phyloP scores from a whole-genome alignment of 306 rosid genomes.

The Lupinus albus region DNA sequence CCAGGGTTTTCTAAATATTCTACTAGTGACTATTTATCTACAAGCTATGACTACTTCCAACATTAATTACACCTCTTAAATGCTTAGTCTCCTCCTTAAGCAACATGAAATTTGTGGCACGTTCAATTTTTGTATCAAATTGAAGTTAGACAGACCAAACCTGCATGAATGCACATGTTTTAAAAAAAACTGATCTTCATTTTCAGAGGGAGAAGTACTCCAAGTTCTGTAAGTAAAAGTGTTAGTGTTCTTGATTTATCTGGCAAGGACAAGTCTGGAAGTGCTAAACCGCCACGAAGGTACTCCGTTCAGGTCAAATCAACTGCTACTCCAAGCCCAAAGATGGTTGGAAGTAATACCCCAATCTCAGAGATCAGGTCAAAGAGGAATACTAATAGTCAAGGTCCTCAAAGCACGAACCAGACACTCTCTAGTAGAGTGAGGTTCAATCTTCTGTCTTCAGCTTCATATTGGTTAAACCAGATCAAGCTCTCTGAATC shows the following conservation, averaged over 20 bases:
- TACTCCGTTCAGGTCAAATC: constrained; percentile 69
- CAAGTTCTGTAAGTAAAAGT: constrained; percentile 73
- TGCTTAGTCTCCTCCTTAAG: neutral
- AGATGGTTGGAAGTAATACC: constrained; percentile 58
- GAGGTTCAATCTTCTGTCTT: constrained; percentile 65
- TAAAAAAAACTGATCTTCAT: constrained; percentile 7
- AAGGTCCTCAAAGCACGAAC: constrained; percentile 46
- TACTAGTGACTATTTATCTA: too few relatives aligned
- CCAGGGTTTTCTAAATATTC: too few relatives aligned
- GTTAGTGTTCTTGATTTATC: constrained; percentile 77
- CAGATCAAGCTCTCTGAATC: constrained; percentile 90
- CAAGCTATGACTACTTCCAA: neutral
- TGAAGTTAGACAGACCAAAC: neutral
- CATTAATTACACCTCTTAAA: neutral
- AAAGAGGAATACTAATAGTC: constrained; percentile 48
- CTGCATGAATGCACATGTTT: neutral
- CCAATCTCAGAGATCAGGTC: constrained; percentile 71
- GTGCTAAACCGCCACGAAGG: constrained; percentile 89
- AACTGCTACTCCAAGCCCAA: constrained; percentile 57
- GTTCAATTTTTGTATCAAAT: neutral
- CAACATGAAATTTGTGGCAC: neutral
- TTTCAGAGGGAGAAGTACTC: constrained; percentile 56
- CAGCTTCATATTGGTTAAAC: constrained; percentile 78
- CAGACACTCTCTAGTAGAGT: constrained; percentile 64
- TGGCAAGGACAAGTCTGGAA: constrained; percentile 69